Conservation (phyloP, 257 asterid genomes). For the Solanum chilense region DNA sequence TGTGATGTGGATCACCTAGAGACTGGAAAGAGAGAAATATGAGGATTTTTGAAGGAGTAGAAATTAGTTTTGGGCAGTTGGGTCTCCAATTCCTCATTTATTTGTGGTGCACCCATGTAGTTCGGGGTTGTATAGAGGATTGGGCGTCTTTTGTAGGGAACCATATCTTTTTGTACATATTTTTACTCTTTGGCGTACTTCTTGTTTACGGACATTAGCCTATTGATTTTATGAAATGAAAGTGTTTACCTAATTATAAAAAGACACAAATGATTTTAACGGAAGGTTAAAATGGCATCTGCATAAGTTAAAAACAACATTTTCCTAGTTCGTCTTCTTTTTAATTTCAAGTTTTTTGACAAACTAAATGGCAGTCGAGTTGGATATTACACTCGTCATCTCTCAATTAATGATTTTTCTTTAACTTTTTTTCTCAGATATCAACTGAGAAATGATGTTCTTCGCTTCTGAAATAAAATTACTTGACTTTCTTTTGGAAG, state of each 20-base stretch:
- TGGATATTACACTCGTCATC: background rate
- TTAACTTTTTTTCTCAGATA: background rate
- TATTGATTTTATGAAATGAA: background rate
- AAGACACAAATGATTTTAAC: background rate
- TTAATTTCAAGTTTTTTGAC: background rate
- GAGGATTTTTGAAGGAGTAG: background rate
- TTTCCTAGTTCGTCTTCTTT: background rate
- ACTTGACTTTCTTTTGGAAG: background rate
- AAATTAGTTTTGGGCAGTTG: background rate
- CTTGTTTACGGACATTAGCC: background rate
- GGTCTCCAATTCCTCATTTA: background rate
- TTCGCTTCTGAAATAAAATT: background rate
- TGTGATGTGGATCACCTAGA: background rate
- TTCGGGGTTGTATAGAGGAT: background rate
- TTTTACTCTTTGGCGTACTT: background rate
- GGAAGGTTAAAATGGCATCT: background rate
- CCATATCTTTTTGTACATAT: background rate
- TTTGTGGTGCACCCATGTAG: background rate
- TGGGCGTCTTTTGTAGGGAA: background rate
- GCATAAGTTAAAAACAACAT: background rate
- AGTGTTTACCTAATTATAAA: background rate
- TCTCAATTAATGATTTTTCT: background rate
- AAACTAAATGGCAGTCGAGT: background rate
- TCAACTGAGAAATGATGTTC: background rate
- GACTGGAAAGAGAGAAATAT: background rate